phyloP scores from a whole-genome alignment of 2,329 filamentous ascomycete genomes.

The Pyrenochaeta sp. region DNA sequence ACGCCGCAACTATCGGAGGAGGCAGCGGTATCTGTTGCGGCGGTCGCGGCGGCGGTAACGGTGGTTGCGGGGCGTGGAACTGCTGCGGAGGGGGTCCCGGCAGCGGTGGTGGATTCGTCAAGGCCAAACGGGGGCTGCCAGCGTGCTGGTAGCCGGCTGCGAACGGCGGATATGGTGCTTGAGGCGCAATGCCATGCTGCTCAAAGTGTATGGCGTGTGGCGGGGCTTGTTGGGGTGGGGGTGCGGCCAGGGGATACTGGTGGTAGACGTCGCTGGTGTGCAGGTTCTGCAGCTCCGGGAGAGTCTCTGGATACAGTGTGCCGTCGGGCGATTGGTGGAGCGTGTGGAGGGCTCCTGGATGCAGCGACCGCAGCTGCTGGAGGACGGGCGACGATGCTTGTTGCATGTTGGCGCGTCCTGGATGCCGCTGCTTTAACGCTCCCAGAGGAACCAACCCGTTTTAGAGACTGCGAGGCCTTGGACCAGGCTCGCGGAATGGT shows the following conservation, averaged over 20 bases:
- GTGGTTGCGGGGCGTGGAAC: constrained; percentile 22
- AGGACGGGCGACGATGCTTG: constrained; percentile 26
- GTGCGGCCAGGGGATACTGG: constrained; percentile 24
- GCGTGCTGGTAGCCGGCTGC: constrained; percentile 32
- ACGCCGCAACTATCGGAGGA: constrained; percentile 15
- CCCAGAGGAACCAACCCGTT: constrained; percentile 3
- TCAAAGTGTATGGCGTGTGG: constrained; percentile 45
- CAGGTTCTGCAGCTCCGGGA: constrained; percentile 50
- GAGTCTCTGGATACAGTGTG: constrained; percentile 34
- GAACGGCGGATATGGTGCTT: constrained; percentile 31
- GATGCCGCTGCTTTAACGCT: constrained; percentile 35
- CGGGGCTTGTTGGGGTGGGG: constrained; percentile 24
- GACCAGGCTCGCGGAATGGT: constrained; percentile 1
- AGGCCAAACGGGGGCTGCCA: constrained; percentile 30
- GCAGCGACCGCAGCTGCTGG: constrained; percentile 32
- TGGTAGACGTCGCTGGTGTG: constrained; percentile 39
- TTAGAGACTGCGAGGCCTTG: neutral
- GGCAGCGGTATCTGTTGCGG: constrained; percentile 17
- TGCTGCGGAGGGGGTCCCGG: constrained; percentile 26
- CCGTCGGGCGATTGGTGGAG: constrained; percentile 40
- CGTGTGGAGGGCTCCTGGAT: constrained; percentile 34
- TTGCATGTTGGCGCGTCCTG: constrained; percentile 32
- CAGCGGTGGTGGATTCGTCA: constrained; percentile 26
- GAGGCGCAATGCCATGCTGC: constrained; percentile 35
- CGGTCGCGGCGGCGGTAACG: constrained; percentile 18